Conservation (phyloP, 1,139 yeast genomes). For the Kluyveromyces marxianus region DNA sequence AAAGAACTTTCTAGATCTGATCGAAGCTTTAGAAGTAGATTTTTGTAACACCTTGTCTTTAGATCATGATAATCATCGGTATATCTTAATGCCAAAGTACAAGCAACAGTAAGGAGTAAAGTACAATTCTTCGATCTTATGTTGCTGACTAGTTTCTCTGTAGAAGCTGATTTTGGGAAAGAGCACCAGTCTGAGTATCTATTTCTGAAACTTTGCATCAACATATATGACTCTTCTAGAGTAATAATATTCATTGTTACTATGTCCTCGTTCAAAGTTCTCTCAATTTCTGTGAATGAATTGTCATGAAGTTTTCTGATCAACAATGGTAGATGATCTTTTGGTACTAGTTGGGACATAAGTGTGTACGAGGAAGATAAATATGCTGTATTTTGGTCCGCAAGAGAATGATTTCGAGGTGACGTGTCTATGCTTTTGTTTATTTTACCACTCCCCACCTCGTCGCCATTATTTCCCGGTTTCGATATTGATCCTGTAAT, state of each 20-base stretch:
- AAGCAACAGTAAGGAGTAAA: constrained; percentile 56
- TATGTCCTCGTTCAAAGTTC: constrained; percentile 32
- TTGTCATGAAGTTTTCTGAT: constrained; percentile 20
- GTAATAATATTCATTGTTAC: constrained; percentile 45
- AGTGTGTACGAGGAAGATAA: constrained; percentile 16
- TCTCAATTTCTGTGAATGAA: constrained; percentile 6
- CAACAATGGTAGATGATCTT: constrained; percentile 16
- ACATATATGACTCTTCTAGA: constrained; percentile 40
- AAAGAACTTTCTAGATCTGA: constrained; percentile 42
- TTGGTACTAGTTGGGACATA: constrained; percentile 17
- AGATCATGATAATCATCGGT: constrained; percentile 33
- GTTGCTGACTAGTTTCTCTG: constrained; percentile 44
- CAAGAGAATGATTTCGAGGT: constrained; percentile 3
- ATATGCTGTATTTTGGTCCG: constrained; percentile 7
- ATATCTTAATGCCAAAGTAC: constrained; percentile 49
- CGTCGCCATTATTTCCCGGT: not conserved
- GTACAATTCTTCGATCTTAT: constrained; percentile 47
- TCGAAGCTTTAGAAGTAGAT: constrained; percentile 32
- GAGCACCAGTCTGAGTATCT: constrained; percentile 76
- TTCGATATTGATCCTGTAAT: not conserved
- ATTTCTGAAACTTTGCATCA: constrained; percentile 53
- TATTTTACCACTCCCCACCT: not conserved
- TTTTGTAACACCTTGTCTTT: constrained; percentile 33
- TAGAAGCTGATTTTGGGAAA: constrained; percentile 49
- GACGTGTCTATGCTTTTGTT: not conserved